A percentile compares a stretch with the other conserved stretches of the same genome.
Conservation (phyloP, 2,329 filamentous ascomycete species). For the Fusarium succisae region DNA sequence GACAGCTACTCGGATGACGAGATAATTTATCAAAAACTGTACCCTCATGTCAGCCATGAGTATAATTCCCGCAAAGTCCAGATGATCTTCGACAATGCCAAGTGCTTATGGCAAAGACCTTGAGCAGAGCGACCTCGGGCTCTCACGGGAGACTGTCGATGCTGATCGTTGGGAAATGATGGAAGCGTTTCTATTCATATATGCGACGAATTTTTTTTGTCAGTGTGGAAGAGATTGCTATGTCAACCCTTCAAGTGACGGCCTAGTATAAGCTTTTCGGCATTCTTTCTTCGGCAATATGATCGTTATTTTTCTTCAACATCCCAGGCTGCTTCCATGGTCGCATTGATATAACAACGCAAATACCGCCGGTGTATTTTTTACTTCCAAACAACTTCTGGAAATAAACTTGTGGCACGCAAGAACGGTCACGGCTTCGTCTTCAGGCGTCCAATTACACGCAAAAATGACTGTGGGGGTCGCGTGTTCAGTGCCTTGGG, state of each 20-base stretch:
- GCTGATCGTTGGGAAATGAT: not conserved
- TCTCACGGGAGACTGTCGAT: not conserved
- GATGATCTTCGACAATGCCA: not conserved
- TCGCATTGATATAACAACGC: rapidly evolving
- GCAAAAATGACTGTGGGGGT: not conserved
- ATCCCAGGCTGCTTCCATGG: not conserved
- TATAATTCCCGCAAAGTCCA: not conserved
- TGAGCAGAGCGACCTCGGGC: not conserved
- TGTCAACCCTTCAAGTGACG: not conserved
- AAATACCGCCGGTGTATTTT: not conserved
- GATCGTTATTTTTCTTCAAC: not conserved
- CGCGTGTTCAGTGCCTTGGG: rapidly evolving
- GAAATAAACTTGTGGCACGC: not conserved
- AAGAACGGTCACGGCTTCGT: not conserved
- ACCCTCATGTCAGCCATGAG: not conserved
- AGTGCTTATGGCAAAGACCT: not conserved
- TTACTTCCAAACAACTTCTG: not conserved
- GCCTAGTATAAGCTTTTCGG: not conserved
- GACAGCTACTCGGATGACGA: no score
- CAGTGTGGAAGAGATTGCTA: not conserved
- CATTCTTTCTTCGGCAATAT: not conserved
- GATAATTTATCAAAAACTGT: not conserved
- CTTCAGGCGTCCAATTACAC: not conserved
- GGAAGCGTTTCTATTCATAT: not conserved
- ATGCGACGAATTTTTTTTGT: not conserved